Base-by-base conservation (phyloP, 495 filamentous ascomycete genomes). In the Hypomontagnella submonticulosa region DNA sequence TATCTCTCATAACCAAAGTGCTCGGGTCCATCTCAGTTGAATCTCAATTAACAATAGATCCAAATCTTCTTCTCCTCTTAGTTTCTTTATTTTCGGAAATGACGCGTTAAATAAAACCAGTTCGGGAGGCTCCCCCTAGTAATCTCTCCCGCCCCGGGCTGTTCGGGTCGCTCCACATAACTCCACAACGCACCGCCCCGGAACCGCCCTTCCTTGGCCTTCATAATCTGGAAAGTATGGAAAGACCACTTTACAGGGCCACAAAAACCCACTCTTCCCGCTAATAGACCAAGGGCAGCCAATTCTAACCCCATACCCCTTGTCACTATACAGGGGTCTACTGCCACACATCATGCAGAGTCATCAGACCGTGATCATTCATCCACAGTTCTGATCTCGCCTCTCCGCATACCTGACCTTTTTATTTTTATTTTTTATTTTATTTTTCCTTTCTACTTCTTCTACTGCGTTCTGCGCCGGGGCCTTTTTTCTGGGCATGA, bases 101-200 rank as follows among this genome's bases (percentile, higher is more conserved):
- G 54, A 68, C 53, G 58, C 53, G 65, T 68, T 60, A 44, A 63
- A 58, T 52, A 68, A 38, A 38, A 16, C 41, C 30, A 42, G 34
- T 47, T 67, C 65, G 49, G 60, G 66, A 63, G 55, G 66, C 59
- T 68, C 59, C 34, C 60, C 43, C 23, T 40, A 62, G 36, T 20
- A 61, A 41, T 63, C 54, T 59, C 49, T 60, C 60, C 66, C 59
- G 58, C 54, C 48, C 65, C 65, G 65, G 65, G 42, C 54, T 49
- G 19, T 51, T 68, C 65, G 65, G 65, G 53, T 63, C 49, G 53
- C 53, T 42, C 58, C 65, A 62, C 53, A 48, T 42, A 15, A 50
- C 49, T 56, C 56, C 63, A 66, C 63, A 30, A 63, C 58, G 65
- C 58, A 63, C 49, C 65, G 65, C 65, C 58, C 65, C 65, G 65